Base-by-base conservation (phyloP, 148 eudicot genomes). In the Selenicereus undatus region DNA sequence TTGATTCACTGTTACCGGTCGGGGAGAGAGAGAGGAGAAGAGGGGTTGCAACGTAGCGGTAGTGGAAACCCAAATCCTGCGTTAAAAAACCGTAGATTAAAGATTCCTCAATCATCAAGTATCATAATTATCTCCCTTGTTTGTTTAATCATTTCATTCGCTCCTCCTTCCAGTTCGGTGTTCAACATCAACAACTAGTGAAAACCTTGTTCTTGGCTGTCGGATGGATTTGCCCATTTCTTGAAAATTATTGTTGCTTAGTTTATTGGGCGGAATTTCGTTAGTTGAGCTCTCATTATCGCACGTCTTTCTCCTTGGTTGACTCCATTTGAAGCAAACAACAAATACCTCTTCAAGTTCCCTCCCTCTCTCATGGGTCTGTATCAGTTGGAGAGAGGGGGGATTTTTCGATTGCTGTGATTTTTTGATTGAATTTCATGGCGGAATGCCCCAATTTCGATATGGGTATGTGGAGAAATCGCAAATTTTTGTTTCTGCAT, bases 241-340 rank as follows among this genome's bases (percentile, higher is more conserved):
- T 82, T 74, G 32, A 52, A 5, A 35, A 75, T 24, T 17, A 52
- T 82, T 64, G 24, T 69, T 26, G 1, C 21, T 56, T 43, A 17
- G 69, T 75, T 69, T 32, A 36, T 65, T 70, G 22, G 60, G 2
- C 58, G 29, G 36, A 22, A 22, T 32, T 68, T 84, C 21, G 79
- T 80, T 81, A 71, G 89, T 84, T 87, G 83, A 77, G 81, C 81
- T 84, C 75, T 87, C 87, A 65, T 58, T 78, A 69, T 87, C 87
- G 82, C 86, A 84, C 86, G 86, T 84, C 83, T 65, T 76, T 81
- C 14, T 77, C 81, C 24, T 21, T 82, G 74, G 81, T 87, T 87
- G 86, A 84, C 85, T 78, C 85, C 74, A 82, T 70, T 85, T 84
- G 48, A 69, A 82, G 84, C 85, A 84, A 84, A 81, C 35, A 43